Base-by-base conservation (phyloP, 331 rosid species). In the Acacia pycnantha region DNA sequence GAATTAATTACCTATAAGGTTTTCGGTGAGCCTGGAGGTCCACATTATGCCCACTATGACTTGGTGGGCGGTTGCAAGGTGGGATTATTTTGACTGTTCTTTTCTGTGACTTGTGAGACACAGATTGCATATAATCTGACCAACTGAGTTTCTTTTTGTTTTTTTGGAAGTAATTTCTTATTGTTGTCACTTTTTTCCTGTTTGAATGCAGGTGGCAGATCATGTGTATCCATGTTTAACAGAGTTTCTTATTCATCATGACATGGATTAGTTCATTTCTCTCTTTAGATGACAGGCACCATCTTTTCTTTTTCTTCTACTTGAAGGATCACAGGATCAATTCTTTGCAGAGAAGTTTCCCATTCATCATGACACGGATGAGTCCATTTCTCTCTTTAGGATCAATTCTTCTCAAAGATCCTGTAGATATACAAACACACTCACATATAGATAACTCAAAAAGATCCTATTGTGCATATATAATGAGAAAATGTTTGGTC, bases 31-130 rank as follows among this genome's bases (percentile, higher is more conserved):
- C 88, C 87, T 26, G 88, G 88, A n/a, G 96, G 98, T 62, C 96
- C 97, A 43, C 98, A 93, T 76, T 95, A 87, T 86, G 97, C 90
- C 67, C 98, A 95, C 86, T 95, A 90, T 66, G 98, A 95, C 90
- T 77, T 95, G 67, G 96, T 93, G 22, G 98, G 97, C 77, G 89
- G 98, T 71, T 92, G 89, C 65, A 46, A 84, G 96, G 98, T 95
- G 91, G 10, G 92, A 35, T 14, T 56, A 27, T 62, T 61, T 44
- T 73, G 44, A 43, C 51, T 77, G 66, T 48, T 64, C 64, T 59
- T 31, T 67, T 58, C 11, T 22, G 11, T 58, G 29, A 58, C 14
- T 58, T 2, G 51, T 77, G 47, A 73, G 22, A 76, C 50, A 40
- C 72, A 74, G 56, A 56, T 70, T 15, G 56, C 19, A 40, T 64